These are phyloP conservation scores for Solanum virginianum DNA, from an alignment of 257 asterid species.

Conservation along the genomic window DNA sequence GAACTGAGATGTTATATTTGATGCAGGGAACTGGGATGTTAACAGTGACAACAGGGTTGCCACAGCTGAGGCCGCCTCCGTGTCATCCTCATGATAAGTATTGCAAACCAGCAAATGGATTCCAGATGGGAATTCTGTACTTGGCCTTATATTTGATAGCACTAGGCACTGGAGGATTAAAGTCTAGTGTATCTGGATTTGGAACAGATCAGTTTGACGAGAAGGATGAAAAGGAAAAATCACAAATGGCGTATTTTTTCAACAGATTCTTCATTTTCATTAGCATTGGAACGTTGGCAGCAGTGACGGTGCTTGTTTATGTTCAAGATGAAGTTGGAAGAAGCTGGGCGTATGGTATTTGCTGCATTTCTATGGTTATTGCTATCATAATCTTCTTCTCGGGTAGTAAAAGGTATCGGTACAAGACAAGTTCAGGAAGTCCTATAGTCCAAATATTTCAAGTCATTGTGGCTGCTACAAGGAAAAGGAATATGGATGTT, in stretches of 20 bases:
- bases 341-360: conserved; percentile 15
- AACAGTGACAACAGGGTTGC: conserved; percentile 44
- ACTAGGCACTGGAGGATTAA: conserved; percentile 88
- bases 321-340: conserved; percentile 10
- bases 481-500: conserved; percentile 2
- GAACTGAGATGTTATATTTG: conserved; percentile 24
- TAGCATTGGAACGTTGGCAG: conserved; percentile 18
- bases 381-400: background rate
- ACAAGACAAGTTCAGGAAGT: conserved; percentile 8
- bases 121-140: conserved; percentile 69
- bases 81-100: conserved; percentile 24
- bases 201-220: conserved; percentile 89
- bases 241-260: conserved; percentile 78
- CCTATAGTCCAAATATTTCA: conserved; percentile 10
- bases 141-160: conserved; percentile 70
- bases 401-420: conserved; percentile 1
- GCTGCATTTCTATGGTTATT: conserved; percentile 35
- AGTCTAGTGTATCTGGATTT: conserved; percentile 85
- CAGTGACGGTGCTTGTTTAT: conserved; percentile 5
- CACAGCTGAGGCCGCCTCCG: conserved; percentile 63
- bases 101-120: conserved; percentile 50
- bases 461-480: conserved; percentile 10
- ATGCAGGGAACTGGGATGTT: conserved; percentile 72
- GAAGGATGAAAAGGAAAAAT: conserved; percentile 65
- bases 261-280: conserved; percentile 64